phyloP scores from a whole-genome alignment of 345 rosid species.

The Euphorbia peplus region DNA sequence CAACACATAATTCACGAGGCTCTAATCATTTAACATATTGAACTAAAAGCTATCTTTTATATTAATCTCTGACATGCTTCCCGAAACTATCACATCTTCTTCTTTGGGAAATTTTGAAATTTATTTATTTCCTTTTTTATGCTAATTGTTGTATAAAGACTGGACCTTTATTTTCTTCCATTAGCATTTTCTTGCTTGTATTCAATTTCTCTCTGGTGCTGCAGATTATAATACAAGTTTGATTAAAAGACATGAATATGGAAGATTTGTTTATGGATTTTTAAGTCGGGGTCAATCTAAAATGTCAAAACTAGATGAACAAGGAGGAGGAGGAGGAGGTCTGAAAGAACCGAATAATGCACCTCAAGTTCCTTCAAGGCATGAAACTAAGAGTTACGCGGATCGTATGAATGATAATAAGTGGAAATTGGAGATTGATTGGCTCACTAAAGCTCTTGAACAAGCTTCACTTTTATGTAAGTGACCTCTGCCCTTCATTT shows the following conservation, averaged over 20 bases:
- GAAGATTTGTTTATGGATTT: conserved; percentile 39
- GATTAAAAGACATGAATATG: conserved; percentile 35
- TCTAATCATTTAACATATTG: too few relatives aligned
- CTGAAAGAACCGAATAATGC: conserved; percentile 26
- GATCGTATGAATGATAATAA: conserved; percentile 48
- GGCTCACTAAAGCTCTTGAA: conserved; percentile 77
- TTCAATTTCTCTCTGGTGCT: background rate
- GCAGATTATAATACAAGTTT: conserved; percentile 31
- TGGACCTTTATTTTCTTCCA: background rate
- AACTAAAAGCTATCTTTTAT: too few relatives aligned
- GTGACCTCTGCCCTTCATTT: conserved; percentile 80
- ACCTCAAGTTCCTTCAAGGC: conserved; percentile 27
- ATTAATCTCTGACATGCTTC: too few relatives aligned
- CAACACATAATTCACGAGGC: too few relatives aligned
- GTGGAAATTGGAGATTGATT: conserved; percentile 70
- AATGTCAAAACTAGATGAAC: conserved; percentile 34
- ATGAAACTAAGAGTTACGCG: conserved; percentile 40
- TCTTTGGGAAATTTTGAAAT: too few relatives aligned
- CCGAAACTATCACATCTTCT: too few relatives aligned
- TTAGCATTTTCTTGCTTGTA: background rate
- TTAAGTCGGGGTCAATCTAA: conserved; percentile 46
- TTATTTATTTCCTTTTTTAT: too few relatives aligned
- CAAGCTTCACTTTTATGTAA: conserved; percentile 74
- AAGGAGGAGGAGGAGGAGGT: conserved; percentile 26
- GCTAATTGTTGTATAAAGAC: too few relatives aligned